Conservation (phyloP, 2,329 filamentous ascomycete genomes). For the Grosmannia clavigera region DNA sequence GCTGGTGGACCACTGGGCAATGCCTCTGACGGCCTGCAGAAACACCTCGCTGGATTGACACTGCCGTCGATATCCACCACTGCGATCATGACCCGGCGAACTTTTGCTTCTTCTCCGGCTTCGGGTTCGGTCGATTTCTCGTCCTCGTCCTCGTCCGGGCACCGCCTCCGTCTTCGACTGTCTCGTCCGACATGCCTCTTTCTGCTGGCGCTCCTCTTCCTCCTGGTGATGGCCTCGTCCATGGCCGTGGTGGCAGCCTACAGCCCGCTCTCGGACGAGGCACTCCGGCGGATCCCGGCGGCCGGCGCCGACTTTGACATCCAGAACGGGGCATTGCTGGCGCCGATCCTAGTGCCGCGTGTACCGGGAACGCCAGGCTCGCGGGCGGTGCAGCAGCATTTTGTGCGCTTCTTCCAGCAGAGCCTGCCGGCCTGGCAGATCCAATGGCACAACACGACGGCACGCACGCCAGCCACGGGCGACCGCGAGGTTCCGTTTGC, state of each 20-base stretch:
- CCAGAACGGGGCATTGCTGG: slow-evolving; percentile 58
- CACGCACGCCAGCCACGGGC: slow-evolving; percentile 64
- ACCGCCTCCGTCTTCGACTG: not conserved
- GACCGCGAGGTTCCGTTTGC: slow-evolving; percentile 64
- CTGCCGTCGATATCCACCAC: not conserved
- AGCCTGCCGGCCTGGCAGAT: slow-evolving; percentile 69
- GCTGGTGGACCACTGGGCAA: not conserved
- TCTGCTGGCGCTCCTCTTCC: not conserved
- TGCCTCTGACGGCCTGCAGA: not conserved
- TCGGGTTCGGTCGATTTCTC: not conserved
- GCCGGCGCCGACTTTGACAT: slow-evolving; percentile 70
- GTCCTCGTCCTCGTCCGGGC: not conserved
- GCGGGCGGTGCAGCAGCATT: slow-evolving; percentile 61
- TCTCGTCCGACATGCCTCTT: not conserved
- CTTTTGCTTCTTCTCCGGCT: not conserved
- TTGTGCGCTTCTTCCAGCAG: slow-evolving; percentile 66
- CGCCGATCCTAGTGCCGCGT: slow-evolving; percentile 77
- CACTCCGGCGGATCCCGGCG: slow-evolving; percentile 59
- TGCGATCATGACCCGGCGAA: not conserved
- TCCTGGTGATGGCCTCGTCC: slow-evolving; percentile 9
- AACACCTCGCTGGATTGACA: not conserved
- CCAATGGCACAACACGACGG: slow-evolving; percentile 81
- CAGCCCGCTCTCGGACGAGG: slow-evolving; percentile 56
- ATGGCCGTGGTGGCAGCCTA: slow-evolving; percentile 24
- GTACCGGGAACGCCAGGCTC: slow-evolving; percentile 80